A percentile compares a stretch with the other conserved stretches of the same genome.
phyloP scores from a whole-genome alignment of 2,329 filamentous ascomycete species.

The Dactylellina sp. region DNA sequence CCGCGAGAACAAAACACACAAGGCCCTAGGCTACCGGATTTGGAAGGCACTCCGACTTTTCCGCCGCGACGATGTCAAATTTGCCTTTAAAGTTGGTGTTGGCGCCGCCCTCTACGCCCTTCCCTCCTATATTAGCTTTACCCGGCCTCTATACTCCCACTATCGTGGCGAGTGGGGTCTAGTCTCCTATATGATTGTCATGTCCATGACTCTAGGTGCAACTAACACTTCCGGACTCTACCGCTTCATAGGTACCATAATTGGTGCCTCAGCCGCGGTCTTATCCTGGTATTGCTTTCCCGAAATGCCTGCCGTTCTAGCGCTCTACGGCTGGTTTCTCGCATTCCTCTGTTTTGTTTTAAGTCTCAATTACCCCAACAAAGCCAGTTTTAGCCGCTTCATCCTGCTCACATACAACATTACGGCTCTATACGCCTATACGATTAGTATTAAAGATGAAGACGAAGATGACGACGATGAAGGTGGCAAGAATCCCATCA shows the following conservation, averaged over 20 bases:
- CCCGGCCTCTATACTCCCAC: constrained; percentile 76
- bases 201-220: constrained; percentile 95
- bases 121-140: constrained; percentile 83
- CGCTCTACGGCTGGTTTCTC: constrained; percentile 83
- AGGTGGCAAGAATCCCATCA: constrained; percentile 83
- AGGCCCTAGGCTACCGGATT: constrained; percentile 64
- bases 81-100: constrained; percentile 91
- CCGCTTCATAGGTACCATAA: constrained; percentile 84
- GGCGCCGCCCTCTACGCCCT: constrained; percentile 90
- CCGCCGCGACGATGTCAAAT: constrained; percentile 75
- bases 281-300: constrained; percentile 80
- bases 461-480: constrained; percentile 87
- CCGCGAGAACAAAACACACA: constrained; percentile 53
- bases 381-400: constrained; percentile 78
- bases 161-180: constrained; percentile 91
- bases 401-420: constrained; percentile 97
- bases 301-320: constrained; percentile 80
- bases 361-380: constrained; percentile 81
- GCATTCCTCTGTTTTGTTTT: constrained; percentile 88
- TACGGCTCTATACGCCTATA: constrained; percentile 92
- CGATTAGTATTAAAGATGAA: constrained; percentile 80
- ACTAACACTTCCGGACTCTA: constrained; percentile 92
- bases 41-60: constrained; percentile 71
- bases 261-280: constrained; percentile 81
- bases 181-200: constrained; percentile 77